These are phyloP conservation scores for Cryptomeria japonica DNA, from an alignment of 75 land plant genomes.

Conservation along the genomic window DNA sequence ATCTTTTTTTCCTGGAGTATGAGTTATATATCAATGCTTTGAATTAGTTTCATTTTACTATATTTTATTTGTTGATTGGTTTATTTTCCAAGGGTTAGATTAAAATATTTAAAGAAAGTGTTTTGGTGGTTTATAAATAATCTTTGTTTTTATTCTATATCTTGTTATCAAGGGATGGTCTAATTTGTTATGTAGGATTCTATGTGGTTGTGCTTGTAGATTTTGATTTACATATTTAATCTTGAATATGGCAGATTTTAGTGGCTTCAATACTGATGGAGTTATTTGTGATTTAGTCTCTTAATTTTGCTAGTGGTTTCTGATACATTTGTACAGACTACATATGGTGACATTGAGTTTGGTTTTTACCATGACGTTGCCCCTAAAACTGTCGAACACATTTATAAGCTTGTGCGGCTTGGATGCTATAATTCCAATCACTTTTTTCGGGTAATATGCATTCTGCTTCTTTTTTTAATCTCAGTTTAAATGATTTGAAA, in stretches of 20 bases:
- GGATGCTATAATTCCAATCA: slow-evolving; percentile 98
- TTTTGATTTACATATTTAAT: not conserved
- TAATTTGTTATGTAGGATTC: not conserved
- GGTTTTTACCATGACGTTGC: slow-evolving; percentile 92
- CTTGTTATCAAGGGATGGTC: not conserved
- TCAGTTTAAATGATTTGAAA: not conserved
- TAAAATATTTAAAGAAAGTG: not conserved
- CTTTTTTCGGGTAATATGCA: slow-evolving; percentile 82
- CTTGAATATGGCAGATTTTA: not conserved
- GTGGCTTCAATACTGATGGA: not conserved
- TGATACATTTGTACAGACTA: slow-evolving; percentile 58
- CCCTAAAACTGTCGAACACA: slow-evolving; percentile 93
- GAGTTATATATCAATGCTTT: not conserved
- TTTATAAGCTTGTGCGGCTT: slow-evolving; percentile 85
- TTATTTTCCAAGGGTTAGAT: not conserved
- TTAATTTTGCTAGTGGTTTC: not conserved
- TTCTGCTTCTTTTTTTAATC: not conserved
- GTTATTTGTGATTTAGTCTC: not conserved
- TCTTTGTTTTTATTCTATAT: not conserved
- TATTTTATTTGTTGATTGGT: not conserved
- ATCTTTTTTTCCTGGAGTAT: too few relatives aligned
- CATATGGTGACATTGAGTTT: slow-evolving; percentile 95
- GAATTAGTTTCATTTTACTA: not conserved
- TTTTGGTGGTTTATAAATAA: not conserved
- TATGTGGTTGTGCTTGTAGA: not conserved